Evolutionary conservation across 2,329 filamentous ascomycete species (phyloP).

Genomic region (Ophiocordyceps camponoti-saundersi): DNA sequence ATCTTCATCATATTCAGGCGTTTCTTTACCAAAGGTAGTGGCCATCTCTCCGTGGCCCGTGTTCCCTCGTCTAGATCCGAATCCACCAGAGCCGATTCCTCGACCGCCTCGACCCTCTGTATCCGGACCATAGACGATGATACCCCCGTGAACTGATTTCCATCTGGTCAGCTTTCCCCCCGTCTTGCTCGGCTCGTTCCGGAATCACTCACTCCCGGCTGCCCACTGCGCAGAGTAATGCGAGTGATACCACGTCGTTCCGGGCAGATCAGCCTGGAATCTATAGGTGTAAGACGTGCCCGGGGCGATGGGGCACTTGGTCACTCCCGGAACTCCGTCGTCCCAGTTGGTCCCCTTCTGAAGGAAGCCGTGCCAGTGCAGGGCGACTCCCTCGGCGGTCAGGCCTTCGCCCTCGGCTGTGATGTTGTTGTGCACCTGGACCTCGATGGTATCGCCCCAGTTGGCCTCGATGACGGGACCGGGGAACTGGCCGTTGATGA

Average conservation of each 20-base stretch:
- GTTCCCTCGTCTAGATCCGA: too few species aligned
- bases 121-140: constrained; percentile 38
- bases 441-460: constrained; percentile 44
- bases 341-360: constrained; percentile 32
- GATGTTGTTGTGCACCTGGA: constrained; percentile 56
- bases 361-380: constrained; percentile 39
- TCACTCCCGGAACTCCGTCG: constrained; percentile 32
- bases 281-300: constrained; percentile 35
- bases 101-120: constrained; percentile 8
- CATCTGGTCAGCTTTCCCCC: too few species aligned
- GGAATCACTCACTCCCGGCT: constrained; percentile 22
- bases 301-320: constrained; percentile 51
- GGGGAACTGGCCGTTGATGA: constrained; percentile 49
- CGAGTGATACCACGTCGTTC: constrained; percentile 41
- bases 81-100: too few species aligned
- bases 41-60: too few species aligned
- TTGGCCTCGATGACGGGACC: constrained; percentile 49
- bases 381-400: constrained; percentile 22
- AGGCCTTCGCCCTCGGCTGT: constrained; percentile 14
- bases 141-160: constrained; percentile 30
- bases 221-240: constrained; percentile 42
- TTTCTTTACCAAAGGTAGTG: too few species aligned
- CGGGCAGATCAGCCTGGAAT: constrained; percentile 35
- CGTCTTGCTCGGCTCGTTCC: too few species aligned
- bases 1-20: constrained; percentile 41